Conservation (phyloP, 2,329 filamentous ascomycete species). For the Phialemonium atrogriseum region DNA sequence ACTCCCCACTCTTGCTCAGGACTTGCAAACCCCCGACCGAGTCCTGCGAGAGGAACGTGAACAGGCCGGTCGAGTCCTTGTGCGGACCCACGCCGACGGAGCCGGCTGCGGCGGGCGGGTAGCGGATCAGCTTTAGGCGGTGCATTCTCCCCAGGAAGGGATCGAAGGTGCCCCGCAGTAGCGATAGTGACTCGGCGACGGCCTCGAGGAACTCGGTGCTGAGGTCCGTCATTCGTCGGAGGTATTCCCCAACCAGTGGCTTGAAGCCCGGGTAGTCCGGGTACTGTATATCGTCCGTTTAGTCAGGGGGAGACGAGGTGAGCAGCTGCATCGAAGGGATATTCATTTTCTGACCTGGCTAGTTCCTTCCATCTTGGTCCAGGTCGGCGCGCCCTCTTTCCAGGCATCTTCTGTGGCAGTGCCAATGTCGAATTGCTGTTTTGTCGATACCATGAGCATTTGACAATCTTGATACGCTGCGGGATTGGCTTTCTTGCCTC, state of each 20-base stretch:
- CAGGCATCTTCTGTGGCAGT: slow-evolving; percentile 1
- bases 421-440: slow-evolving; percentile 1
- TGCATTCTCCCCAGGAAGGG: slow-evolving; percentile 1
- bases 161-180: neutral
- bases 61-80: slow-evolving; percentile 1
- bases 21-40: slow-evolving; percentile 1
- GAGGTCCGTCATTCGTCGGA: neutral
- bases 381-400: neutral
- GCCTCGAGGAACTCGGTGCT: neutral
- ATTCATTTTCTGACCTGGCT: neutral
- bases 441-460: neutral
- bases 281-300: slow-evolving; percentile 32
- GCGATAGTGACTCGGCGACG: neutral
- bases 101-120: neutral
- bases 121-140: slow-evolving; percentile 1
- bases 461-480: neutral
- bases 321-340: neutral
- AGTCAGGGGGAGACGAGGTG: too few species aligned
- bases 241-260: neutral
- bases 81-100: neutral
- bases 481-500: neutral
- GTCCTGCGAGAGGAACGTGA: slow-evolving; percentile 1
- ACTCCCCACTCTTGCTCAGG: neutral
- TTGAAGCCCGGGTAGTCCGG: neutral
- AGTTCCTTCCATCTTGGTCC: slow-evolving; percentile 1